phyloP scores from a whole-genome alignment of 352 stramenopile genomes.

The Globisporangium viniferum region DNA sequence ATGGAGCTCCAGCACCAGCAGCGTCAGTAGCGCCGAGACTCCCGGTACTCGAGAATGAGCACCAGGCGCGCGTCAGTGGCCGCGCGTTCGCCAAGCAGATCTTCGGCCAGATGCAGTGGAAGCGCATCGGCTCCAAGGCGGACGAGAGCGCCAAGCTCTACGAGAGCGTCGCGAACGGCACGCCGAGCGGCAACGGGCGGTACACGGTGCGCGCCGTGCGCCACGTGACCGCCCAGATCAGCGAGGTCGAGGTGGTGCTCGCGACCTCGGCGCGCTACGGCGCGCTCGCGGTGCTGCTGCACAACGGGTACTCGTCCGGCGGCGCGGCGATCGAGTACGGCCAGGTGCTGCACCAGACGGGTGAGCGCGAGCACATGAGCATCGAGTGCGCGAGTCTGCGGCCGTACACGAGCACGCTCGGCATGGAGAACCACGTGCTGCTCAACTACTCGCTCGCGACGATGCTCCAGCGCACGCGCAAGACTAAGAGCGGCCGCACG shows the following conservation, averaged over 20 bases:
- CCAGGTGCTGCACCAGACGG: conserved; percentile 52
- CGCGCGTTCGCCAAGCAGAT: conserved; percentile 65
- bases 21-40: conserved; percentile 9
- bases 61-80: conserved; percentile 47
- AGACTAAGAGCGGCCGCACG: conserved; percentile 28
- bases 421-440: conserved; percentile 50
- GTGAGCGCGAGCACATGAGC: conserved; percentile 57
- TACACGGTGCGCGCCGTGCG: conserved; percentile 60
- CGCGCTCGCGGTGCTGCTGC: conserved; percentile 40
- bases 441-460: conserved; percentile 65
- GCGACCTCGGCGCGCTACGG: conserved; percentile 31
- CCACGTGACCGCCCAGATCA: conserved; percentile 41
- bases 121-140: conserved; percentile 47
- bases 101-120: conserved; percentile 67
- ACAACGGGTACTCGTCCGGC: conserved; percentile 39
- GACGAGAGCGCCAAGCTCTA: conserved; percentile 62
- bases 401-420: conserved; percentile 24
- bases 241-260: conserved; percentile 54
- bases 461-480: conserved; percentile 51
- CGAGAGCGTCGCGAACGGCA: conserved; percentile 29
- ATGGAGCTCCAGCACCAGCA: conserved; percentile 1
- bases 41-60: conserved; percentile 40
- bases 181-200: neutral
- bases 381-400: conserved; percentile 52
- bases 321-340: conserved; percentile 41